Evolutionary conservation across 1,284 basidiomycete genomes (phyloP).

Genomic region (Trichosporon coremiiforme): DNA sequence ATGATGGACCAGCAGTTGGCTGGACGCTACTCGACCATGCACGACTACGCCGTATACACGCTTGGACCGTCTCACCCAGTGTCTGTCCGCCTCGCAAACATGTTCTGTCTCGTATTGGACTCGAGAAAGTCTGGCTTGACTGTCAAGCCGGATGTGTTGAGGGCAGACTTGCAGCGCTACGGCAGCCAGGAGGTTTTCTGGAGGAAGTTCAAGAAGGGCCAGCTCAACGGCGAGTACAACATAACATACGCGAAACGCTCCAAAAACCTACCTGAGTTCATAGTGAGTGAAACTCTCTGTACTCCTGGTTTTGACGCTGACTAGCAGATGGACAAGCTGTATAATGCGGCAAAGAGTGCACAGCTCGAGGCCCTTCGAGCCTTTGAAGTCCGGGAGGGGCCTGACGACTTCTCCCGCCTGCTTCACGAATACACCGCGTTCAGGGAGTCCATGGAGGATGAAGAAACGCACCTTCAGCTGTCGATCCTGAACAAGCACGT

Average conservation of each 20-base stretch:
- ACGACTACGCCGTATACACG: conserved; percentile 44
- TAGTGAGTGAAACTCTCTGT: conserved; percentile 39
- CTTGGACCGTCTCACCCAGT: conserved; percentile 37
- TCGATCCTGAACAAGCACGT: conserved; percentile 8
- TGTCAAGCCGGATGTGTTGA: conserved; percentile 32
- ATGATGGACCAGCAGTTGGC: conserved; percentile 32
- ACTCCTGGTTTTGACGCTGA: no score
- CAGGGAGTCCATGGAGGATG: not conserved
- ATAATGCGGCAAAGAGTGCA: conserved; percentile 25
- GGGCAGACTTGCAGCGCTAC: conserved; percentile 30
- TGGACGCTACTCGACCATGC: conserved; percentile 38
- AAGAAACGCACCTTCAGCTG: not conserved
- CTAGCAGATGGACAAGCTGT: conserved; percentile 43
- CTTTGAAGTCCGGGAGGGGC: conserved; percentile 20
- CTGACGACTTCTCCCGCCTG: conserved; percentile 7
- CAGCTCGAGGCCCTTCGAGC: conserved; percentile 28
- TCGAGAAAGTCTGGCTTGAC: conserved; percentile 46
- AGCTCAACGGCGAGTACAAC: conserved; percentile 21
- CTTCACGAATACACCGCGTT: not conserved
- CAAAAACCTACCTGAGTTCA: conserved; percentile 29
- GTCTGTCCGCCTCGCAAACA: conserved; percentile 43
- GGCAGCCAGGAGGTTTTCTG: conserved; percentile 38
- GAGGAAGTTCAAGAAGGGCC: conserved; percentile 40
- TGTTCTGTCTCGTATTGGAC: conserved; percentile 48
- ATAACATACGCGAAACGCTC: conserved; percentile 24